Conservation (phyloP, 2,329 filamentous ascomycete genomes). For the Fusarium odoratissimum region DNA sequence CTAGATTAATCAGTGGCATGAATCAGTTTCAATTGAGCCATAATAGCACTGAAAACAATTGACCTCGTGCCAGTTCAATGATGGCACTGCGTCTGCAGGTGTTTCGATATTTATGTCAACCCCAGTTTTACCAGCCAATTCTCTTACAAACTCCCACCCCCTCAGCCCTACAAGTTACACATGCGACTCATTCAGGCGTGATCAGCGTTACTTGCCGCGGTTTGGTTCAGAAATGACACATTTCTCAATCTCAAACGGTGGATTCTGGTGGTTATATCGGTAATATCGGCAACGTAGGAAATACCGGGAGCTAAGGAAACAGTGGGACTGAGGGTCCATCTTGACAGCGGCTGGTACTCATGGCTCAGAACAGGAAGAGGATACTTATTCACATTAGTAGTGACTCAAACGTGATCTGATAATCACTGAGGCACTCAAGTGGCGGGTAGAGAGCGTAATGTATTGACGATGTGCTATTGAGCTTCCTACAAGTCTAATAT, state of each 20-base stretch:
- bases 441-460: not conserved
- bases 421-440: not conserved
- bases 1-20: rapidly evolving
- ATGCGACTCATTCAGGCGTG: not conserved
- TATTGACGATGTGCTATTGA: slow-evolving; percentile 2
- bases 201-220: not conserved
- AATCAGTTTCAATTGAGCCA: not conserved
- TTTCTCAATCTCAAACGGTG: not conserved
- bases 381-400: too few relatives aligned
- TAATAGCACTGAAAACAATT: rapidly evolving
- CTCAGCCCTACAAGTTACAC: not conserved
- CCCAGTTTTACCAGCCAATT: not conserved
- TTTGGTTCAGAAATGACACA: not conserved
- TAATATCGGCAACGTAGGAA: slow-evolving; percentile 6
- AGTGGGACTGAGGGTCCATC: not conserved
- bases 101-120: not conserved
- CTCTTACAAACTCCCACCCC: too few relatives aligned
- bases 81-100: not conserved
- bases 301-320: not conserved
- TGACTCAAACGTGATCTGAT: rapidly evolving
- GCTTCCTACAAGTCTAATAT: not conserved
- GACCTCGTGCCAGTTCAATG: not conserved
- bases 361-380: not conserved
- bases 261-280: not conserved
- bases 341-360: not conserved